These are phyloP conservation scores for Arabis hirsuta DNA, from an alignment of 345 rosid genomes.

Conservation along the genomic window DNA sequence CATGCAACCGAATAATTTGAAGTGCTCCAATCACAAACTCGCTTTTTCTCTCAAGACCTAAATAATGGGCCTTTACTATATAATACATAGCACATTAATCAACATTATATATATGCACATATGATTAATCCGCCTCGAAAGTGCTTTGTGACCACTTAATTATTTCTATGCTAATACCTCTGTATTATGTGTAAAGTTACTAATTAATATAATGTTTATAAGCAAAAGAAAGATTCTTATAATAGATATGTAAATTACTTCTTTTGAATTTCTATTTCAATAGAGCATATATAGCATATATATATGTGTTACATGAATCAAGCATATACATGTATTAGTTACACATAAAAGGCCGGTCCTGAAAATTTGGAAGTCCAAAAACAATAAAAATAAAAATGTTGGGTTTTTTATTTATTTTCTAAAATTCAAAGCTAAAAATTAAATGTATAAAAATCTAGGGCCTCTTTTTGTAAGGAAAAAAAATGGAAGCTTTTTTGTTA, in stretches of 20 bases:
- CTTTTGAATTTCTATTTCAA: not conserved
- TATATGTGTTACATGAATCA: not conserved
- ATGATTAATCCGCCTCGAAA: slow-evolving; percentile 31
- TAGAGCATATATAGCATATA: too few species aligned
- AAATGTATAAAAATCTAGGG: too few species aligned
- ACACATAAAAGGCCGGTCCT: too few species aligned
- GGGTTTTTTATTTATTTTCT: too few species aligned
- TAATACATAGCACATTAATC: slow-evolving; percentile 4
- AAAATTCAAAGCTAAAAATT: too few species aligned
- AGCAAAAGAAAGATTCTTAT: slow-evolving; percentile 27
- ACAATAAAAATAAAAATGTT: too few species aligned
- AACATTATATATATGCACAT: slow-evolving; percentile 15
- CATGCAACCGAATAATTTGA: slow-evolving; percentile 44
- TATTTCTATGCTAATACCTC: slow-evolving; percentile 28
- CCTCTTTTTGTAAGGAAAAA: too few species aligned
- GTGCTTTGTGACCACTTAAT: slow-evolving; percentile 27
- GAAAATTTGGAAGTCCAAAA: too few species aligned
- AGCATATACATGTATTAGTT: not conserved
- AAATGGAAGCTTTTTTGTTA: too few species aligned
- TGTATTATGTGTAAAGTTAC: slow-evolving; percentile 39
- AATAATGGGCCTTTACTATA: slow-evolving; percentile 8
- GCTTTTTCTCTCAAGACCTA: slow-evolving; percentile 30
- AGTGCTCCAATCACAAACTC: slow-evolving; percentile 47
- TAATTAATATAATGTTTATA: not conserved
- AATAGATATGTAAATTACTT: not conserved